These are phyloP conservation scores for Botrytis porri DNA, from an alignment of 2,329 filamentous ascomycete genomes.

Conservation along the genomic window DNA sequence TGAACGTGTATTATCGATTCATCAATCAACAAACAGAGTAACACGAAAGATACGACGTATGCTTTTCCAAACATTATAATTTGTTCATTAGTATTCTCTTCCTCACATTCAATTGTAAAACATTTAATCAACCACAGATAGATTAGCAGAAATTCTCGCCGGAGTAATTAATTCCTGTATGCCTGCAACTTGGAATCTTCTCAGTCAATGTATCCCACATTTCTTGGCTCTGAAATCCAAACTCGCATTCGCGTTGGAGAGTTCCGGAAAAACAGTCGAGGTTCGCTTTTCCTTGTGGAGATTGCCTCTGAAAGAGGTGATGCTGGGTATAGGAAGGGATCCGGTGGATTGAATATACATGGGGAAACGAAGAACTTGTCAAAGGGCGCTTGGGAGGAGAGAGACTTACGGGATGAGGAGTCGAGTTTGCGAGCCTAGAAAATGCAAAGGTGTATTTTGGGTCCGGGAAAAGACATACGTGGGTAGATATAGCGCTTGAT, in stretches of 20 bases:
- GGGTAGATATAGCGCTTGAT: background rate
- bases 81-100: background rate
- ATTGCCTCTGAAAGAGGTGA: background rate
- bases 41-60: background rate
- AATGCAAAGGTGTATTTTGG: background rate
- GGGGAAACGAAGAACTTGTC: background rate
- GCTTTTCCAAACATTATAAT: background rate
- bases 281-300: accelerated
- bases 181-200: background rate
- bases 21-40: background rate
- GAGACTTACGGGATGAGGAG: background rate
- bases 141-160: background rate
- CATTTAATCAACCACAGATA: background rate
- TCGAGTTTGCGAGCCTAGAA: background rate
- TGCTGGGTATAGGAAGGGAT: background rate
- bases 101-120: too few species aligned
- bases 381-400: background rate
- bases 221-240: background rate
- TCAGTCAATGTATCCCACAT: background rate
- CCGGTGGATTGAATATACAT: background rate
- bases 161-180: background rate
- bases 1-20: background rate
- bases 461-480: background rate
- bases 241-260: background rate
- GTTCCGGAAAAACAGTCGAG: background rate